Evolutionary conservation across 2,329 filamentous ascomycete species (phyloP).

Genomic region (Arthrobotrys entomopaga): DNA sequence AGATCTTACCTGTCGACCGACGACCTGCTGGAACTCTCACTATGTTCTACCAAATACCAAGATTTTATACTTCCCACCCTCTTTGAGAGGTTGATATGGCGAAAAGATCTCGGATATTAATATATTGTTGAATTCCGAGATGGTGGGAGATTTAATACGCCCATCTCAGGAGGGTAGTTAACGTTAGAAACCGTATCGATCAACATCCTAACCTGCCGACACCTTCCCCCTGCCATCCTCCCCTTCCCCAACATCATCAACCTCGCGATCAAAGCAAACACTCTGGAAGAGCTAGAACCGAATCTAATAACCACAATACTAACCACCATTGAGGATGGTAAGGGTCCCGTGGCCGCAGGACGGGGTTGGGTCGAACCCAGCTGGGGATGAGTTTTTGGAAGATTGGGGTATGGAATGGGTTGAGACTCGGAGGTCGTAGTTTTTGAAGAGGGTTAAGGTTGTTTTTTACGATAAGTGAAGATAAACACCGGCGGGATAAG

Average conservation of each 20-base stretch:
- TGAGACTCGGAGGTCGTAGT: neutral
- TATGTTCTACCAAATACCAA: neutral
- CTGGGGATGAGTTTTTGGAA: neutral
- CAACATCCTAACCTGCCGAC: too few species aligned
- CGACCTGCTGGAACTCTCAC: neutral
- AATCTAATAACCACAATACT: slow-evolving; percentile 16
- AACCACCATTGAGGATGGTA: neutral
- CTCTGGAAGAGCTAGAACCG: slow-evolving; percentile 6
- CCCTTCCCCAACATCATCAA: slow-evolving; percentile 7
- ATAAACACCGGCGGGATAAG: neutral
- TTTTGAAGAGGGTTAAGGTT: neutral
- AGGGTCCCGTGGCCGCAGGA: neutral
- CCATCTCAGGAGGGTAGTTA: neutral
- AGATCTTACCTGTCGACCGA: neutral
- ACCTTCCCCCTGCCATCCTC: too few species aligned
- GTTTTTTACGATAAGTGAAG: neutral
- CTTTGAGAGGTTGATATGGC: neutral
- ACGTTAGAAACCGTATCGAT: too few species aligned
- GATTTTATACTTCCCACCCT: neutral
- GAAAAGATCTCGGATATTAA: neutral
- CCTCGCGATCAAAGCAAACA: slow-evolving; percentile 1
- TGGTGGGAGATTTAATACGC: neutral
- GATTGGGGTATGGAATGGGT: neutral
- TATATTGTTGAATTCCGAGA: neutral
- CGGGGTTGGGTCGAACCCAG: neutral